Conservation (phyloP, 305 asterid species). For the Fraxinus platypoda region DNA sequence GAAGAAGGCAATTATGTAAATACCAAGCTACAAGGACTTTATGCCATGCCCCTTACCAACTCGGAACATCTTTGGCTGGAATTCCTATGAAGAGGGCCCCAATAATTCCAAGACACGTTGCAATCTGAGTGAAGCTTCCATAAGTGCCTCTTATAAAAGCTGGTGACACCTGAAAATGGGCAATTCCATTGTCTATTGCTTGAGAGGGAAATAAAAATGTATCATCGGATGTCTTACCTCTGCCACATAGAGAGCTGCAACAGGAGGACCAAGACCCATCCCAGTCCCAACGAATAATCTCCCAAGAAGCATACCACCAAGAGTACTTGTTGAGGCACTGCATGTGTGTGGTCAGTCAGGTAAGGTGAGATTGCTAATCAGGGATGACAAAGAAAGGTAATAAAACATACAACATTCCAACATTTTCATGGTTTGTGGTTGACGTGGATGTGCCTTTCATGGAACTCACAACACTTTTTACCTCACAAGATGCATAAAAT, state of each 20-base stretch:
- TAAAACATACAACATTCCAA: not conserved
- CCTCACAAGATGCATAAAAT: not conserved
- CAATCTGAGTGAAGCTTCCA: constrained; percentile 90
- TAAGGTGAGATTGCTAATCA: not conserved
- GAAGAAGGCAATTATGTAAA: not conserved
- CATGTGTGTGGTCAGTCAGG: constrained; percentile 20
- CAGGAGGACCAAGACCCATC: constrained; percentile 97
- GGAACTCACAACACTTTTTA: not conserved
- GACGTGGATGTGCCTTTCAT: not conserved
- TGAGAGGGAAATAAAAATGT: not conserved
- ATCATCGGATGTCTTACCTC: constrained; percentile 52
- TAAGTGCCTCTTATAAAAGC: constrained; percentile 90
- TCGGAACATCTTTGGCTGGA: constrained; percentile 67
- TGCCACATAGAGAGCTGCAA: constrained; percentile 86
- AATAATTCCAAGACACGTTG: constrained; percentile 86
- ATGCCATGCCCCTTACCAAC: constrained; percentile 61
- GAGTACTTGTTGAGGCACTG: constrained; percentile 80
- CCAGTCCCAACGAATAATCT: constrained; percentile 86
- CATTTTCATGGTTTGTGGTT: not conserved
- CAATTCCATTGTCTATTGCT: constrained; percentile 12
- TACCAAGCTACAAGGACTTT: not conserved
- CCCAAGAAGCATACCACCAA: constrained; percentile 89
- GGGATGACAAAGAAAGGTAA: not conserved
- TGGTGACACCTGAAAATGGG: constrained; percentile 73
- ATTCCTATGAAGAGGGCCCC: constrained; percentile 69